Percentiles rank a stretch among this genome's conserved stretches.
phyloP scores from a whole-genome alignment of 345 rosid genomes.

The Camelina hispida region DNA sequence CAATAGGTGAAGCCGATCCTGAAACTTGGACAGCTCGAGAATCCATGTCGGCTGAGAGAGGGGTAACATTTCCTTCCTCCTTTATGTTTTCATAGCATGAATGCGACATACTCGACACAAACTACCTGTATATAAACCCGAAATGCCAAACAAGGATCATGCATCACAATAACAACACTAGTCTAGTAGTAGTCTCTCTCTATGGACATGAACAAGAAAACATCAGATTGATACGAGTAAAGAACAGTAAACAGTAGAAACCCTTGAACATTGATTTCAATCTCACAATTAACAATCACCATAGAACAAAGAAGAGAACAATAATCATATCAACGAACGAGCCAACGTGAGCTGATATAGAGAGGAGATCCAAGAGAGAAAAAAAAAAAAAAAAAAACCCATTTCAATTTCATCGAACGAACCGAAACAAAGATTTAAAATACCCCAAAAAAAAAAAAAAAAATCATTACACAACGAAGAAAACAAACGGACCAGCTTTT shows the following conservation, averaged over 20 bases:
- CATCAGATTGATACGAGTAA: neutral
- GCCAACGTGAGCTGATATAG: neutral
- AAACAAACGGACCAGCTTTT: neutral
- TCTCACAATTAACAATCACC: neutral
- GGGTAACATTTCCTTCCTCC: conserved; percentile 48
- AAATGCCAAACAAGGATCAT: neutral
- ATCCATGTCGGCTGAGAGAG: conserved; percentile 41
- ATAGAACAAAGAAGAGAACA: neutral
- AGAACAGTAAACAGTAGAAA: conserved; percentile 9
- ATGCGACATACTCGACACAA: conserved; percentile 50
- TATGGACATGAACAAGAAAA: neutral
- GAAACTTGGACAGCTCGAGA: conserved; percentile 37
- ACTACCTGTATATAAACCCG: conserved; percentile 15
- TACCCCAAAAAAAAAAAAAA: neutral
- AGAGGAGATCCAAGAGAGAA: neutral
- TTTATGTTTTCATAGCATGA: conserved; percentile 48
- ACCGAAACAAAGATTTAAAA: neutral
- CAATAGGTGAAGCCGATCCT: conserved; percentile 49
- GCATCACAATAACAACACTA: neutral
- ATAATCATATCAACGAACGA: neutral
- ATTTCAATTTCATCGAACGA: neutral
- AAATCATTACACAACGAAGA: neutral
- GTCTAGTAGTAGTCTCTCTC: neutral
- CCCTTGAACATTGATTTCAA: conserved; percentile 1
- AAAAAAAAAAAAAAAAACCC: too few species aligned